Conservation (phyloP, 1,139 yeast species). For the Pichia sp. region DNA sequence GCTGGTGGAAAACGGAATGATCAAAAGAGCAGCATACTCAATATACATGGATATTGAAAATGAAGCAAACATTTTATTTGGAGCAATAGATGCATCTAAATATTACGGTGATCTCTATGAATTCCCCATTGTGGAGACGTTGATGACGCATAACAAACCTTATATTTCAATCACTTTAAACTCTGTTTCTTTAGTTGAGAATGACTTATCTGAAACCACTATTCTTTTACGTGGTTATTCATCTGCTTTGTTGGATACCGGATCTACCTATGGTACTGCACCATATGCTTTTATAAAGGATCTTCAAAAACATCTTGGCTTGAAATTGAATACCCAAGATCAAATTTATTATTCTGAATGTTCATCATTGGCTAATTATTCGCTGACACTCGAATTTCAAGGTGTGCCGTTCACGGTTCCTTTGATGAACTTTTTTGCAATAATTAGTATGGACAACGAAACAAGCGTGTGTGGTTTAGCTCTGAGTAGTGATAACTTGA, state of each 20-base stretch:
- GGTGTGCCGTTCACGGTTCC: conserved; percentile 43
- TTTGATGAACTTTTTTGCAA: conserved; percentile 29
- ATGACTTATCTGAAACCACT: conserved; percentile 4
- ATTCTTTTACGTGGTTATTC: conserved; percentile 27
- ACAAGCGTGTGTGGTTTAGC: conserved; percentile 8
- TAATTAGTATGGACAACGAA: not conserved
- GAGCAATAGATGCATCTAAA: conserved; percentile 48
- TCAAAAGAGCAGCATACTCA: conserved; percentile 44
- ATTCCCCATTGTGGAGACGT: conserved; percentile 35
- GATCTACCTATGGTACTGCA: conserved; percentile 49
- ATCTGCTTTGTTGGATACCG: conserved; percentile 55
- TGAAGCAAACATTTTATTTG: conserved; percentile 43
- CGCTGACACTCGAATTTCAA: conserved; percentile 38
- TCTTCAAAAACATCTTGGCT: too few species aligned
- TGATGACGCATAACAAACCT: conserved; percentile 7
- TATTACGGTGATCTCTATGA: conserved; percentile 38
- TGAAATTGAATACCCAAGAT: too few species aligned
- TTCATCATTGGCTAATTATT: conserved; percentile 22
- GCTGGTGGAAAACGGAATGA: conserved; percentile 44
- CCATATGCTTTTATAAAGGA: conserved; percentile 33
- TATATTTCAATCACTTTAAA: conserved; percentile 13
- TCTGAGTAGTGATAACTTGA: conserved; percentile 21
- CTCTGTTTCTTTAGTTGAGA: conserved; percentile 24
- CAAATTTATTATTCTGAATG: conserved; percentile 31
- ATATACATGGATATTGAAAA: conserved; percentile 35